These are phyloP conservation scores for Petunia axillaris DNA, from an alignment of 257 asterid species.

Conservation along the genomic window DNA sequence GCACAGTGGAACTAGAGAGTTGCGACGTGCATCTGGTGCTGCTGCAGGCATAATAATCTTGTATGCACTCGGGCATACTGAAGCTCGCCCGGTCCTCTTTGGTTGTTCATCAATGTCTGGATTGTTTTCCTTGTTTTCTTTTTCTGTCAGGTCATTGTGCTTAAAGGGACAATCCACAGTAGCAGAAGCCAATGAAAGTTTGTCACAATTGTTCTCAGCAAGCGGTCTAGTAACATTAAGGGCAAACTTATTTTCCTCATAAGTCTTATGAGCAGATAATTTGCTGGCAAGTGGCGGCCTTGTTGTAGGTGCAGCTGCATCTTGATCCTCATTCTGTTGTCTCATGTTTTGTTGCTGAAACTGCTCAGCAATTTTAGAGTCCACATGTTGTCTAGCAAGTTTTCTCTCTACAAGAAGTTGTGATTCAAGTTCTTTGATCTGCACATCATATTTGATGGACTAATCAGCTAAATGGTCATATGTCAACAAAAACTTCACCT, in stretches of 20 bases:
- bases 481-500: neutral
- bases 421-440: constrained; percentile 95
- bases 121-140: constrained; percentile 76
- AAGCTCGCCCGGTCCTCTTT: constrained; percentile 55
- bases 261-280: constrained; percentile 37
- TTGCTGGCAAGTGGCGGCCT: constrained; percentile 67
- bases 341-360: constrained; percentile 43
- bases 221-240: constrained; percentile 35
- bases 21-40: constrained; percentile 46
- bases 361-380: constrained; percentile 75
- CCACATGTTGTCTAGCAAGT: constrained; percentile 87
- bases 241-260: constrained; percentile 40
- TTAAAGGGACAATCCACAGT: constrained; percentile 36
- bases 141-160: constrained; percentile 49
- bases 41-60: constrained; percentile 11
- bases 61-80: constrained; percentile 38
- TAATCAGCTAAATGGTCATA: neutral
- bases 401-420: constrained; percentile 87
- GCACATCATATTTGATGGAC: constrained; percentile 26
- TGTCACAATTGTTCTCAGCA: constrained; percentile 46
- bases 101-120: constrained; percentile 64
- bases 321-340: constrained; percentile 60
- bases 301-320: constrained; percentile 34
- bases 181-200: constrained; percentile 47
- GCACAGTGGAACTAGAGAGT: constrained; percentile 75